Evolutionary conservation across 352 stramenopile species (phyloP).

Genomic region (Phytophthora tubulina): DNA sequence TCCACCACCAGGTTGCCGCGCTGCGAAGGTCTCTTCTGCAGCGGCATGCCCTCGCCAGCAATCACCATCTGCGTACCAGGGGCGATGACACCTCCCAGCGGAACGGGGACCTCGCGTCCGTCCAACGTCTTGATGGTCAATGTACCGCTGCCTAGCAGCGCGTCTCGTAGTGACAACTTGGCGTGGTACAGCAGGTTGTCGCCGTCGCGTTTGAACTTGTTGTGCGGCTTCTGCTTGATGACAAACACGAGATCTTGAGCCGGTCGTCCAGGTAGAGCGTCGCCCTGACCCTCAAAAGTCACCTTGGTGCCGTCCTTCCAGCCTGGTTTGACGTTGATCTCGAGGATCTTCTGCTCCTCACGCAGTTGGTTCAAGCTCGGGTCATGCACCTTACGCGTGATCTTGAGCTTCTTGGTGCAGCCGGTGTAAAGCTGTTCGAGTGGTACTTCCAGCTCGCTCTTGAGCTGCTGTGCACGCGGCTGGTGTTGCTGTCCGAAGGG

Average conservation of each 20-base stretch:
- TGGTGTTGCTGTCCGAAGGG: constrained; percentile 50
- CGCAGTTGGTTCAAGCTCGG: constrained; percentile 85
- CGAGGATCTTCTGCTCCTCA: constrained; percentile 96
- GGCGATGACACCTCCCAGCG: constrained; percentile 92
- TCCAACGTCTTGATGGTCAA: constrained; percentile 95
- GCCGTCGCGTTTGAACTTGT: constrained; percentile 94
- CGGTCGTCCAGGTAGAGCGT: constrained; percentile 91
- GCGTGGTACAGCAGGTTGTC: constrained; percentile 96
- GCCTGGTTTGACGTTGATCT: constrained; percentile 96
- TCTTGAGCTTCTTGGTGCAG: constrained; percentile 94
- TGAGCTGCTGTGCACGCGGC: constrained; percentile 62
- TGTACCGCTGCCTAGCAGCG: constrained; percentile 93
- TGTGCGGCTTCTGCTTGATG: constrained; percentile 92
- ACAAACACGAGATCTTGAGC: constrained; percentile 97
- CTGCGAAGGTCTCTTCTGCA: constrained; percentile 79
- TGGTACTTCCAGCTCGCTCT: constrained; percentile 92
- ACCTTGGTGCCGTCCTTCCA: constrained; percentile 98
- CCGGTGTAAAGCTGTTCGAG: constrained; percentile 91
- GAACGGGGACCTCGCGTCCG: constrained; percentile 90
- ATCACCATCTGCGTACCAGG: constrained; percentile 94
- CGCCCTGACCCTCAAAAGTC: constrained; percentile 94
- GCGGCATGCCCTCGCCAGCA: constrained; percentile 96
- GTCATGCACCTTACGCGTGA: constrained; percentile 93
- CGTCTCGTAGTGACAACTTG: constrained; percentile 96
- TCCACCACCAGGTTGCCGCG: constrained; percentile 96